Evolutionary conservation across 2,329 filamentous ascomycete species (phyloP).

Genomic region (Aureobasidium uvarum): DNA sequence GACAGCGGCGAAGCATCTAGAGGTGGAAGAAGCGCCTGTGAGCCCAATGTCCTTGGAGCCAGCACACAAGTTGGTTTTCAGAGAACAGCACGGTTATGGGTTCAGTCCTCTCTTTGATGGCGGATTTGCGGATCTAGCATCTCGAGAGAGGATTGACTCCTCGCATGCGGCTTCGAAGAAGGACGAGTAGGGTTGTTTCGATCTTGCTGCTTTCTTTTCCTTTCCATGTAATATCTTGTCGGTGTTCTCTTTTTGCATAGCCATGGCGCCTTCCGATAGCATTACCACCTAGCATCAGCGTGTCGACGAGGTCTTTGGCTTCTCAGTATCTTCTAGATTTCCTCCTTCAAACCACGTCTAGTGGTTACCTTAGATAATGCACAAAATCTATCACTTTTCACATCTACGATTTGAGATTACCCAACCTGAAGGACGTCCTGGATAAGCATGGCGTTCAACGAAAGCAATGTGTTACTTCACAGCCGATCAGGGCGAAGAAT

Average conservation of each 20-base stretch:
- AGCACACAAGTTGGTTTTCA: not conserved
- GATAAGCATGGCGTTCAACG: not conserved
- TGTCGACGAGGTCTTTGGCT: not conserved
- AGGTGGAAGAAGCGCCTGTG: slow-evolving; percentile 8
- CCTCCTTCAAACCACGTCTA: no score
- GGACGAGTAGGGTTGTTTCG: not conserved
- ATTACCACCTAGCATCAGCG: not conserved
- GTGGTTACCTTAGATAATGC: slow-evolving; percentile 1
- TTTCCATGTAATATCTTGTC: not conserved
- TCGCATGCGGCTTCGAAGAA: not conserved
- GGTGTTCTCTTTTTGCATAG: not conserved
- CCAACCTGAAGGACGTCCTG: no score
- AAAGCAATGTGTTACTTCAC: not conserved
- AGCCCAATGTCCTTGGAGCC: slow-evolving; percentile 6
- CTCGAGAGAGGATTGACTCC: not conserved
- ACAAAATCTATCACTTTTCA: not conserved
- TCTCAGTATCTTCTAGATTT: not conserved
- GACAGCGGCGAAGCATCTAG: not conserved
- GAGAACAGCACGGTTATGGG: not conserved
- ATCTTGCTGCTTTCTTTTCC: not conserved
- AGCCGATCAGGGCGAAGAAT: not conserved
- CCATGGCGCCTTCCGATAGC: not conserved
- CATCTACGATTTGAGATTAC: no score
- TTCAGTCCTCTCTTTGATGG: slow-evolving; percentile 4
- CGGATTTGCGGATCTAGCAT: not conserved